A percentile compares a stretch with the other conserved stretches of the same genome.
Evolutionary conservation across 2,329 filamentous ascomycete species (phyloP).

Genomic region (Escovopsis sp.): DNA sequence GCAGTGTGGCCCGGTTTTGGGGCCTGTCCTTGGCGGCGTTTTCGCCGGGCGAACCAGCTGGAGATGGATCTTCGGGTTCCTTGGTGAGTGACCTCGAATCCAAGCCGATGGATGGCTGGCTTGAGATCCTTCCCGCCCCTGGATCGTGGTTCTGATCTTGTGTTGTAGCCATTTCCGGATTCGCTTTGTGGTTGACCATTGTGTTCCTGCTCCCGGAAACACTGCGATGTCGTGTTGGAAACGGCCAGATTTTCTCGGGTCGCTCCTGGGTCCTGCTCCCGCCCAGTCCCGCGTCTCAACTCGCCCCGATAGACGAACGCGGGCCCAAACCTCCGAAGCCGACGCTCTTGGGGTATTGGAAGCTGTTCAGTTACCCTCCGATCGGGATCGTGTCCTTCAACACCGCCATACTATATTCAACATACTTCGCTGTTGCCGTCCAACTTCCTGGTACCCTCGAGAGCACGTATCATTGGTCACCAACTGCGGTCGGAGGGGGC

Average conservation of each 20-base stretch:
- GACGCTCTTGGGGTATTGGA: constrained; percentile 12
- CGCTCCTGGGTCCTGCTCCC: constrained; percentile 9
- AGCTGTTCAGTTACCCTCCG: constrained; percentile 17
- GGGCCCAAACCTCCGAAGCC: constrained; percentile 16
- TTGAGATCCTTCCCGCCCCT: not conserved
- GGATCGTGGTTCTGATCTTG: too few species aligned
- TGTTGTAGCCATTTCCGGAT: constrained; percentile 12
- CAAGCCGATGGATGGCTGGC: not conserved
- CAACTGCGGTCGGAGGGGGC: constrained; percentile 18
- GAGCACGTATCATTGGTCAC: constrained; percentile 18
- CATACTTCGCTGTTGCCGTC: constrained; percentile 17
- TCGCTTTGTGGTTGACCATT: constrained; percentile 14
- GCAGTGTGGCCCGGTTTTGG: constrained; percentile 27
- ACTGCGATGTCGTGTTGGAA: constrained; percentile 27
- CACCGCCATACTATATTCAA: constrained; percentile 18
- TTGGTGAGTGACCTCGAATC: constrained; percentile 8
- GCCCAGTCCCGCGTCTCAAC: constrained; percentile 9
- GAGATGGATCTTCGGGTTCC: constrained; percentile 29
- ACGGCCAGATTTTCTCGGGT: constrained; percentile 17
- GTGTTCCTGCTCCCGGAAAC: constrained; percentile 29
- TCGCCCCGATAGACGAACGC: constrained; percentile 11
- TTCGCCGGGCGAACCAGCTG: constrained; percentile 20
- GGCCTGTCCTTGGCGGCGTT: constrained; percentile 26
- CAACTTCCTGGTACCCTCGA: constrained; percentile 15
- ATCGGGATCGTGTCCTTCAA: constrained; percentile 19